Percentiles rank a stretch among this genome's conserved stretches.
Conservation (phyloP, 2,329 filamentous ascomycete species). For the Colletotrichum sp. region DNA sequence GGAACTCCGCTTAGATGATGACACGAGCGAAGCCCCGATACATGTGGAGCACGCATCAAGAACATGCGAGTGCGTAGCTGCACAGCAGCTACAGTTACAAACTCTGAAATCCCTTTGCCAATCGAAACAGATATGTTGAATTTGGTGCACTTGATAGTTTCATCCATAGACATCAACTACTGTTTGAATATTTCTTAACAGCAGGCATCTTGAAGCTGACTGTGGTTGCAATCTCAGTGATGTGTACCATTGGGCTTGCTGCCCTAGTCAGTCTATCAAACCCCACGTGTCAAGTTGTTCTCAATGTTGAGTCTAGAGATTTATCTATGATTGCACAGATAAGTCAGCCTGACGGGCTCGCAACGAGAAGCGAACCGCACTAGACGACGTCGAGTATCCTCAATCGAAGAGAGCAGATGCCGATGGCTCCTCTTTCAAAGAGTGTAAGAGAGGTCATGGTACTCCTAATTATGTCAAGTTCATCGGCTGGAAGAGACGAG, state of each 20-base stretch:
- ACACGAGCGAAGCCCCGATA: neutral
- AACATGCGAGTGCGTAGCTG: accelerated
- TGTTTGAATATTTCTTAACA: neutral
- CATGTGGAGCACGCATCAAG: neutral
- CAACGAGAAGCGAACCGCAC: neutral
- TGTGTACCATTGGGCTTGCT: neutral
- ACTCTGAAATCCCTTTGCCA: too few relatives aligned
- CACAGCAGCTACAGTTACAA: neutral
- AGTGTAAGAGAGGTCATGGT: neutral
- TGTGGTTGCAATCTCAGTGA: neutral
- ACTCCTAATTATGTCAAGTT: neutral
- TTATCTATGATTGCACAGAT: neutral
- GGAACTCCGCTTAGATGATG: neutral
- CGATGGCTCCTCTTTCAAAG: neutral
- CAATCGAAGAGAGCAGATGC: neutral
- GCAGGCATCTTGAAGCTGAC: neutral
- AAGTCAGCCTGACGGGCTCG: neutral
- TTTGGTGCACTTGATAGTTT: neutral
- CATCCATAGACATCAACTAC: neutral
- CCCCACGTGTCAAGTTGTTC: neutral
- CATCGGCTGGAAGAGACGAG: neutral
- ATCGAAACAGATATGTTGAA: neutral
- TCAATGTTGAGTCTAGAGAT: neutral
- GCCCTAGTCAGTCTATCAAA: neutral
- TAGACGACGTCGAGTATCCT: neutral